These are phyloP conservation scores for Chaetomium fimeti DNA, from an alignment of 495 filamentous ascomycete genomes.

Conservation along the genomic window DNA sequence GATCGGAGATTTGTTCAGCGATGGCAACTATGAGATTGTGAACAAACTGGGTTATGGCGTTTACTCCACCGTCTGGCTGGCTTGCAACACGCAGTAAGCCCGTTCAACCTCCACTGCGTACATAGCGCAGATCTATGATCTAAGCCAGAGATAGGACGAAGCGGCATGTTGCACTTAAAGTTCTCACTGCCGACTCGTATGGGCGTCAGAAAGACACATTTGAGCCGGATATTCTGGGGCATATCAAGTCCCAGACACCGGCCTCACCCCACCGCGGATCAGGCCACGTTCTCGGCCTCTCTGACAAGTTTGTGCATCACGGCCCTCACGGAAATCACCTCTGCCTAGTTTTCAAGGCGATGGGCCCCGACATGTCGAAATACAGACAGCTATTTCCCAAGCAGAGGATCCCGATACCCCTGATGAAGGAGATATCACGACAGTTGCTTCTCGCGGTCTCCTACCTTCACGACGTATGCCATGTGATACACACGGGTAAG, in stretches of 20 bases:
- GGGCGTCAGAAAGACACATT: constrained; percentile 12
- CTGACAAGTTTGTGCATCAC: constrained; percentile 37
- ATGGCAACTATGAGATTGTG: neutral
- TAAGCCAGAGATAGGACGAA: neutral
- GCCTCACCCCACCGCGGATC: no score
- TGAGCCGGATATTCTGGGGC: constrained; percentile 20
- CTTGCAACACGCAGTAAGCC: neutral
- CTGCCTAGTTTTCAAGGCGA: constrained; percentile 38
- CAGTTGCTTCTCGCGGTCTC: constrained; percentile 17
- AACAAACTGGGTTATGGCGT: neutral
- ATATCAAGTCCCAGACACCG: neutral
- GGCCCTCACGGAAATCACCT: constrained; percentile 32
- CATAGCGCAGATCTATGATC: no score
- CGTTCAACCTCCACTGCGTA: no score
- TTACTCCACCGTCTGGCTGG: neutral
- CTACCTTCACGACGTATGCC: no score
- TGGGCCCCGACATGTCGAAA: constrained; percentile 26
- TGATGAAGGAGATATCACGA: constrained; percentile 13
- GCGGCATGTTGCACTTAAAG: neutral
- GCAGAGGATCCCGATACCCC: neutral
- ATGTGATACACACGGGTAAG: no score
- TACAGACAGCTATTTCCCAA: constrained; percentile 16
- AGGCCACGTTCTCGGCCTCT: constrained; percentile 34
- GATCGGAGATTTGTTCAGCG: neutral
- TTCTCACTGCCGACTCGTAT: constrained; percentile 6